Base-by-base conservation (phyloP, 2,329 filamentous ascomycete genomes). In the Botrytis paeoniae region DNA sequence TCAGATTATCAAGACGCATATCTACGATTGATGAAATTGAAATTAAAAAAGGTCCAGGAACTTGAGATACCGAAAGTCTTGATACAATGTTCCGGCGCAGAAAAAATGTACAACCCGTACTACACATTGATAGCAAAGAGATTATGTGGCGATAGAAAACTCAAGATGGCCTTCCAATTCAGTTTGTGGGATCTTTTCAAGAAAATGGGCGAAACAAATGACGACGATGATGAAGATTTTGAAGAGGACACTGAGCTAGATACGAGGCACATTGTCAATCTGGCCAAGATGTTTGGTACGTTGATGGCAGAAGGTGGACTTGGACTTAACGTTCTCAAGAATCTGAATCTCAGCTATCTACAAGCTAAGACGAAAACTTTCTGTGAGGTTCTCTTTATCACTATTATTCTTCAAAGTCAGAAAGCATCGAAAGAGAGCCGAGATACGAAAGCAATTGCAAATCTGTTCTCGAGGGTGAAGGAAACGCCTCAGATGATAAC, bases 91-190 rank as follows among this genome's bases (percentile, higher is more conserved):
- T 91, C 91, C 1, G 93, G 93, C 61, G 91, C 92, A 4, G 96
- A 98, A 83, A 86, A 91, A 73, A 86, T 86, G 0, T 97, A 98
- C 82, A 99, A 99, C 79, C 93, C 93, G 0, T 99, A 97, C 83
- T 99, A 99, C 81, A 93, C 93, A 0, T 85, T 97, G 1, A 91
- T 99, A 54, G 94, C 94, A 16, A 89, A 89, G 65, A 91, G 91
- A 76, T 86, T 98, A 14, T 97, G 94, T 79, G 85, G 85, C 5
- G 93, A 95, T 74, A 89, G 89, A 76, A 89, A 90, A 78, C 87
- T 97, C 77, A 89, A 90, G 75, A 95, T 95, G 83, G 91, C 93
- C 1, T 97, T 98, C 80, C 93, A 96, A 80, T 94, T 95, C 78
- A 89, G 91, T 12, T 85, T 98, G 1, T 97, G 95, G 91, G 93